Evolutionary conservation across 2,329 filamentous ascomycete species (phyloP).

Genomic region (Harringtonia lauricola): DNA sequence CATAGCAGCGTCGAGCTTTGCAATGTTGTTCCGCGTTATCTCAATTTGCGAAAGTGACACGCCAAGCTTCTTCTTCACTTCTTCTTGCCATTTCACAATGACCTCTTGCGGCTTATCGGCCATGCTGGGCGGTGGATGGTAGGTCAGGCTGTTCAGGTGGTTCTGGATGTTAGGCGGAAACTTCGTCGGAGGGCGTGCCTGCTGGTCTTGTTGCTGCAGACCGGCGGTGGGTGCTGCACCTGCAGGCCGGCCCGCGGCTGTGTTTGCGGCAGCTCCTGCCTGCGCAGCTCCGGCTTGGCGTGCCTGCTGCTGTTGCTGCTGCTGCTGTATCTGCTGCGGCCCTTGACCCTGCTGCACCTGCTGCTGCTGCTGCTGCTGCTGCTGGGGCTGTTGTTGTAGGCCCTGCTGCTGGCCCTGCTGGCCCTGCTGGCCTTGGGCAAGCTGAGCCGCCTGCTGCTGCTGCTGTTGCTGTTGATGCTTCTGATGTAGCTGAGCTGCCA

Average conservation of each 20-base stretch:
- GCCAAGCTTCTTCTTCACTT: constrained; percentile 34
- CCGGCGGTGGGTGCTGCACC: constrained; percentile 13
- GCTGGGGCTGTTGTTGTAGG: not conserved
- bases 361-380: constrained; percentile 6
- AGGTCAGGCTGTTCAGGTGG: constrained; percentile 37
- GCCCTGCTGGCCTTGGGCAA: constrained; percentile 4
- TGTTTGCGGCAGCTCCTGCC: constrained; percentile 3
- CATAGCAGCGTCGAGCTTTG: constrained; percentile 28
- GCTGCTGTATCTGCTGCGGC: not conserved
- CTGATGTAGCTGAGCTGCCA: constrained; percentile 1
- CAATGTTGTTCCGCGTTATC: constrained; percentile 26
- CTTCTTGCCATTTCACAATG: constrained; percentile 34
- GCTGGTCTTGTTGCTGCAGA: constrained; percentile 10
- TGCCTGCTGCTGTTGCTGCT: constrained; percentile 1
- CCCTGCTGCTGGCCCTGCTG: constrained; percentile 1
- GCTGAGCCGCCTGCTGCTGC: constrained; percentile 7
- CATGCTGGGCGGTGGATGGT: constrained; percentile 30
- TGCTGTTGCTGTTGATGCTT: constrained; percentile 4
- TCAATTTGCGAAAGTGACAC: constrained; percentile 41
- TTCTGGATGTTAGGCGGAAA: constrained; percentile 32
- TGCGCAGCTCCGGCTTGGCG: not conserved
- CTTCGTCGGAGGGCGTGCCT: constrained; percentile 5
- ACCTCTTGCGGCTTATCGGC: constrained; percentile 31
- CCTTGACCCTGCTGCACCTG: constrained; percentile 4
- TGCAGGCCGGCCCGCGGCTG: constrained; percentile 3